Evolutionary conservation across 768 basidiomycete genomes (phyloP), one percentile per base, ranked within the genome.

Genomic region (Psilocybe subaeruginosa): DNA sequence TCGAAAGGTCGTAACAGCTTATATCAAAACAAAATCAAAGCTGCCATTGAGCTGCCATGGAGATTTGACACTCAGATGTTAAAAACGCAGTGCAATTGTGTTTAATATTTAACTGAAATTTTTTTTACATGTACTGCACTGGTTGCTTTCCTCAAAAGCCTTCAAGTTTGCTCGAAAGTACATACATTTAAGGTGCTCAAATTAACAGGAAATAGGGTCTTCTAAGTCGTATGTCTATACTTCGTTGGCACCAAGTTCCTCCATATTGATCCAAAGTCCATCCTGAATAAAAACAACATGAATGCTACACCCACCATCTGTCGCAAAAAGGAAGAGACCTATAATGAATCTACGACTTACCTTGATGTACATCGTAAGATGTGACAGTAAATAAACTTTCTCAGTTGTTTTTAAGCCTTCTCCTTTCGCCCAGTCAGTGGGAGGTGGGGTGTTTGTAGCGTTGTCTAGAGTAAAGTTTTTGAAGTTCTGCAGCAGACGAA

Each of bases 401-500:
- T 85, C 83, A 3, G 69, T 65, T 2, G 74, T 73, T 65, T 84
- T 79, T 41, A 71, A 70, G 14, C 64, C 57, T 11, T 43, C 54
- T 3, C 47, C 46, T 67, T 70, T 85, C 81, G 87, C 23, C 75
- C 75, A 4, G 69, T 65, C 0, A 83, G 82, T 2, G 80, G 79
- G 29, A 1, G 61, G 56, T 3, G 71, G 69, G 0, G 74, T 70
- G 27, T 73, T 77, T 2, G 45, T 37, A 5, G 45, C 45, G 7
- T 83, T 80, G 3, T 77, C 78, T 16, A 86, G 69, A 3, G 66
- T 67, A 51, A 87, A 71, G 0, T 70, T 67, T 6, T 75, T 76
- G 69, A 85, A 85, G 11, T 64, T 67, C 66, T 88, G 86, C 5
- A 88, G 66, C 1, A 87, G 69, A 7, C 81, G 74, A 52, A 85